Evolutionary conservation across 345 rosid species (phyloP), one percentile per base, ranked within the genome.

Genomic region (Camelina neglecta): DNA sequence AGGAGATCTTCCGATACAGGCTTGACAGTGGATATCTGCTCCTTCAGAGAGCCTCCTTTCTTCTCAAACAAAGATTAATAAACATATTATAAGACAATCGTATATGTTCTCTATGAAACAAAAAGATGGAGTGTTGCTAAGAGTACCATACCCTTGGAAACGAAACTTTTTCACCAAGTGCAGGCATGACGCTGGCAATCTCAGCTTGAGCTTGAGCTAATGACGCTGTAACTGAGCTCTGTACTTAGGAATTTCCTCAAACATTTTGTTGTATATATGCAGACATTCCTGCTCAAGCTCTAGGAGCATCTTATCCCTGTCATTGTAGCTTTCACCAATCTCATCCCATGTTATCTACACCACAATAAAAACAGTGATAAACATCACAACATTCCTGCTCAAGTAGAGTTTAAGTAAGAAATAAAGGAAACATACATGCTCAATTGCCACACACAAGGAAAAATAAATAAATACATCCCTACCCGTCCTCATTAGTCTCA

Each of bases 211-310:
- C 85, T 26, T 86, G 83, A 42, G 86, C 91, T 76, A 90, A 71
- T 0, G 81, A 26, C 84, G 79, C 76, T 79, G 84, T 82, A 94
- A 68, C 76, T 88, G 92, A 38, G 95, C 90, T 86, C 80, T 90
- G 82, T 78, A 71, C 79, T 85, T 90, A 50, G 90, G 87, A 48
- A 89, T 85, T 60, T 50, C 66, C 21, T 90, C 93, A 33, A 90
- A 97, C 75, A 85, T 90, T 69, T 87, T 80, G 1, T 90, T 69
- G 72, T 94, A 92, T 26, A 94, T 90, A 57, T 94, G 84, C 8
- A 94, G 86, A 76, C 98, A 92, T 58, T 94, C 95, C 73, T 86
- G 90, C 83, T 94, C 98, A 65, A 94, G 89, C 72, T 94, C 90
- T 66, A 83, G 79, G 21, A 92, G 87, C 91, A 86, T 94, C 84